Evolutionary conservation across 768 basidiomycete species (phyloP), one percentile per base, ranked within the genome.

Genomic region (Lactarius deliciosus): DNA sequence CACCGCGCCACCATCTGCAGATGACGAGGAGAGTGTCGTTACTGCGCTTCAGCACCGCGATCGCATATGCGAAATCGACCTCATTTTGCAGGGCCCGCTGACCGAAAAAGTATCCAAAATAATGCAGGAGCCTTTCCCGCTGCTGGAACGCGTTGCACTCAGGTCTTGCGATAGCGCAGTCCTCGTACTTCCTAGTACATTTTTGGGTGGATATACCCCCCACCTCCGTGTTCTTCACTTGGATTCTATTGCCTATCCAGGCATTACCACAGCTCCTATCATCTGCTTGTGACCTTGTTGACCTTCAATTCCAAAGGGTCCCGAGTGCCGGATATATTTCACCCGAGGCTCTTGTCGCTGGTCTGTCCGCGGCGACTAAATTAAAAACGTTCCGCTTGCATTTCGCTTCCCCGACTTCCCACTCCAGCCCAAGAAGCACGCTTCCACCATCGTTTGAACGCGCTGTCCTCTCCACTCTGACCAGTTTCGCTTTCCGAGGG

Each of bases 41-140:
- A 47, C 47, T 10, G 47, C 45, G 1, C 64, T 64, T n/a, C 47
- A 54, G 22, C 34, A 64, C 38, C 20, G 36, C 30, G 57, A 58
- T 20, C 64, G 64, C 64, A 10, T 64, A 5, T 54, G 40, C 38
- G 47, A 40, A 43, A 25, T 64, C 20, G 58, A 54, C 22, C 56
- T 64, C 43, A n/a, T 50, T 15, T 36, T 40, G 11, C 20, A 15
- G 40, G 5, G 34, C 36, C 3, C 63, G 45, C 57, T 64, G 7
- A 38, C 28, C 36, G 57, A 32, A 1, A 58, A 40, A 30, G 20
- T 64, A 41, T 47, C 3, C 34, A 2, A 32, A 36, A 10, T 64
- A 25, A 38, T 53, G 36, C 36, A 53, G 47, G 32, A 53, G 25
- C 25, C 36, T 16, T 40, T 64, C 30, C 63, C 57, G 10, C 16